Evolutionary conservation across 257 asterid genomes (phyloP), one percentile per base, ranked within the genome.

Genomic region (Lycium ferocissimum): DNA sequence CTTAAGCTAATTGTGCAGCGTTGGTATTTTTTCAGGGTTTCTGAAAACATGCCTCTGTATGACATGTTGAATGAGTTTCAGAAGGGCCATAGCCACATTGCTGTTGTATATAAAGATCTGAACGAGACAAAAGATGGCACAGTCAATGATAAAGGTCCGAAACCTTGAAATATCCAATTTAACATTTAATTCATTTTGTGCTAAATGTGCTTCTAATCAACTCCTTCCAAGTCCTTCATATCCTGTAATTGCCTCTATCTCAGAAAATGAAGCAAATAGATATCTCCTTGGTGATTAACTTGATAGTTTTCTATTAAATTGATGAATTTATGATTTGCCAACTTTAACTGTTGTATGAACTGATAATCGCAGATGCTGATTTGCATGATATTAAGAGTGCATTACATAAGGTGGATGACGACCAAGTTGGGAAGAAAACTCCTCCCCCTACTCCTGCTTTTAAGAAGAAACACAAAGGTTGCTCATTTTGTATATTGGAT

Each of bases 11-110:
- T 26, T 14, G 49, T 6, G 15, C 65, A 26, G 26, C 82, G 8
- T 71, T 85, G 67, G 73, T 58, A 54, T 26, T 88, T 82, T 86
- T 54, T 61, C 97, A 96, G 98, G 91, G 98, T 96, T 83, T 89
- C 97, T 5, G 99, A 94, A 87, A 89, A 95, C 91, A 94, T 95
- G 91, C 99, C 99, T 72, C 98, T 96, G 57, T 96, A 96, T 85
- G 99, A 96, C 91, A 96, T 96, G 63, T 92, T 96, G 85, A 96
- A 96, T 84, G 99, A 96, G 73, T 96, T 96, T 91, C 98, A 96
- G 87, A 95, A 95, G 93, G 99, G 99, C 65, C 99, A 96, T 88
- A 95, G 99, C 88, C 99, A 96, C 95, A 88, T 96, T 71, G 99
- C 98, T 71, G 98, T 94, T 49, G 98, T 96, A 63, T 95, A 91